Evolutionary conservation across 176 grass and related monocot genomes (phyloP), one percentile per base, ranked within the genome.

Genomic region (Avena eriantha): DNA sequence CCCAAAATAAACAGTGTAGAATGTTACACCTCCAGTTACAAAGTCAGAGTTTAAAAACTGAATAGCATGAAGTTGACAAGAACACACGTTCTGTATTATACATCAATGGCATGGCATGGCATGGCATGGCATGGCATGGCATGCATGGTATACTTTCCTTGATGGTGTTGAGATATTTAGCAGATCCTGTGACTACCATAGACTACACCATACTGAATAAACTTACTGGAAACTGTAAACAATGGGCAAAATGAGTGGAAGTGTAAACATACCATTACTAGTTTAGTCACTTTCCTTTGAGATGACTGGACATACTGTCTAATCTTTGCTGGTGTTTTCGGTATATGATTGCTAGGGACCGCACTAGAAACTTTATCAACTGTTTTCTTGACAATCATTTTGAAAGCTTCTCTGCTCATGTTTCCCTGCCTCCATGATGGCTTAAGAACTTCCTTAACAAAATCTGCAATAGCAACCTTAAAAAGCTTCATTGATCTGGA

Each of bases 311-410:
- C 87, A 75, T 96, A 99, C 59, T 96, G 90, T 80, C 91, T 90
- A 78, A 99, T 92, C 90, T 94, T 99, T 55, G 88, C 88, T 72
- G 91, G 92, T 49, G 92, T 93, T 86, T 93, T 96, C 0, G 97
- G 97, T 79, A 99, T 88, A 84, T 94, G 97, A 87, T 87, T 91
- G 78, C 72, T 87, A 83, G 96, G 86, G 34, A 94, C 84, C 18
- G 97, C 89, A 86, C 66, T 88, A 86, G 94, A 92, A 84, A 99
- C 97, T 74, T 99, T 99, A 83, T 99, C 94, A 57, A 99, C 97
- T 53, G 97, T 99, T 88, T 99, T 99, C 89, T 87, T 99, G 34
- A 99, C 97, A 89, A 99, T 89, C 76, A 87, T 94, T 90, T 99
- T 99, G 78, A 91, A 98, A 87, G 94, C 93, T 41, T 94, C 97